These are phyloP conservation scores for Clausena lansium DNA, from an alignment of 345 rosid genomes.

Conservation along the genomic window DNA sequence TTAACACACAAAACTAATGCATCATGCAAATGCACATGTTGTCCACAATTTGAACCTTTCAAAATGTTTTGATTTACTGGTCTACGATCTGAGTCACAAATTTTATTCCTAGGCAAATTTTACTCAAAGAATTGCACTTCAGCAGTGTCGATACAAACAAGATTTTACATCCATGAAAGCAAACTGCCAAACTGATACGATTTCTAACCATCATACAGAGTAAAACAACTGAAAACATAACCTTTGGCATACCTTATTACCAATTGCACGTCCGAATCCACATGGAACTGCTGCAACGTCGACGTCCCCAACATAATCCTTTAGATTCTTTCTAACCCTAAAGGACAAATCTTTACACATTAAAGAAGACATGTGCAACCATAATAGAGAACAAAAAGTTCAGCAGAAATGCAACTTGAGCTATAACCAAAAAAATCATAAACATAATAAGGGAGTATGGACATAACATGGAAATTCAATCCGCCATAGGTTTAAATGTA, in stretches of 20 bases:
- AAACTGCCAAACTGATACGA: background rate
- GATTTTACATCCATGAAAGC: background rate
- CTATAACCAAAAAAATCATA: background rate
- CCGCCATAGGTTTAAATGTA: background rate
- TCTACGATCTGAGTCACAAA: background rate
- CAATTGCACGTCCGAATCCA: conserved; percentile 84
- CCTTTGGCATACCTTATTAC: conserved; percentile 58
- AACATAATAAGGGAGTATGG: background rate
- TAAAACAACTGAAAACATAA: background rate
- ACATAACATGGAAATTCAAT: background rate
- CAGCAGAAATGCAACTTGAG: background rate
- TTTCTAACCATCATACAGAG: background rate
- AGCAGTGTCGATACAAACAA: background rate
- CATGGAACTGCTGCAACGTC: conserved; percentile 89
- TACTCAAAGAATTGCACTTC: background rate
- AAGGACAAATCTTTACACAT: conserved; percentile 17
- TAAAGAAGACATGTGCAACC: conserved; percentile 9
- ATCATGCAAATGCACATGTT: background rate
- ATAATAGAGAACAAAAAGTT: background rate
- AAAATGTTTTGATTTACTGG: background rate
- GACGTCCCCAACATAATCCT: conserved; percentile 68
- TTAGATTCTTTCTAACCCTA: conserved; percentile 68
- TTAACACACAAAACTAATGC: background rate
- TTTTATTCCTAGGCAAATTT: background rate
- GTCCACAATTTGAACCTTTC: background rate